Base-by-base conservation (phyloP, 129 eudicot species). In the Deinandra increscens region DNA sequence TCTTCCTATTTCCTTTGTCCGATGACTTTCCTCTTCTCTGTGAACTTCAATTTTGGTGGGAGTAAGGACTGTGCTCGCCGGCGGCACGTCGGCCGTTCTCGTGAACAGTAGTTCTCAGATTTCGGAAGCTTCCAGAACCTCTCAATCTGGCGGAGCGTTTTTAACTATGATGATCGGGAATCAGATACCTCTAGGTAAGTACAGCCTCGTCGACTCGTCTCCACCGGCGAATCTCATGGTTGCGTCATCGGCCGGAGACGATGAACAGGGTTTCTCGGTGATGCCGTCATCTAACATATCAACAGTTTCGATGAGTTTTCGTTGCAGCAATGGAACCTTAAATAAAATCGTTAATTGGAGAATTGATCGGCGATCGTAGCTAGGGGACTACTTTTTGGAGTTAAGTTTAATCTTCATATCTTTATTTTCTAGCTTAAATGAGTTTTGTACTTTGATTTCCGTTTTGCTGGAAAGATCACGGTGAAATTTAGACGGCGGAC, bases 1-100 rank as follows among this genome's bases (percentile, higher is more conserved):
- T n/a, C n/a, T n/a, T n/a, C n/a, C n/a, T n/a, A n/a, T n/a, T n/a
- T n/a, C n/a, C n/a, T n/a, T n/a, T n/a, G n/a, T n/a, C n/a, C n/a
- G n/a, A n/a, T n/a, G n/a, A n/a, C n/a, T n/a, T n/a, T n/a, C n/a
- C n/a, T n/a, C n/a, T n/a, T n/a, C n/a, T n/a, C n/a, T n/a, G n/a
- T n/a, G n/a, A n/a, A n/a, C n/a, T n/a, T n/a, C n/a, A n/a, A n/a
- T n/a, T n/a, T n/a, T n/a, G n/a, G n/a, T n/a, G n/a, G 94, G 84
- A 19, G 97, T 90, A 11, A 69, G 81, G 41, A 82, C 85, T 1
- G 84, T 90, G 41, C 84, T 90, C 0, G 71, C 86, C 41, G 97
- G 97, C 41, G 97, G 88, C 2, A 69, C 66, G 3, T 74, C 81
- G 2, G 61, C 54, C 31, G 87, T 82, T 61, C 45, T 75, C 65